Conservation (phyloP, 352 stramenopile species). For the Plasmopara viticola region DNA sequence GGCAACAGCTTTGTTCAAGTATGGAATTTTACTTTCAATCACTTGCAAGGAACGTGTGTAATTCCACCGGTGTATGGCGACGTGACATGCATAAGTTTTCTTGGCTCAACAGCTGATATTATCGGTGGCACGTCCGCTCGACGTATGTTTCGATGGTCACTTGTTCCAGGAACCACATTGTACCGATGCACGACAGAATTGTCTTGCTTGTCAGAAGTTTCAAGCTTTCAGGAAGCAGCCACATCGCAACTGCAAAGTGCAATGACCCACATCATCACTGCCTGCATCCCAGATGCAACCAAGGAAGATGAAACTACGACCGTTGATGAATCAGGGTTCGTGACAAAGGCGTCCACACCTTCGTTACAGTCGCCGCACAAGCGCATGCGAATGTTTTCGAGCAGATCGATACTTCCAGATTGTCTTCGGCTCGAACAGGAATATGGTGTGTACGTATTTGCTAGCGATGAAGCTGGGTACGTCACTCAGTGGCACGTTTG, state of each 20-base stretch:
- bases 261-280: conserved; percentile 16
- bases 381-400: conserved; percentile 9
- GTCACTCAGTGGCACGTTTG: conserved; percentile 36
- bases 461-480: conserved; percentile 37
- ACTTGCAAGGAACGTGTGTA: too few relatives aligned
- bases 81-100: conserved; percentile 55
- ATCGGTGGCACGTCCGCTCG: conserved; percentile 43
- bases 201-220: conserved; percentile 1
- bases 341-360: too few relatives aligned
- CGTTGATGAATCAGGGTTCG: not conserved
- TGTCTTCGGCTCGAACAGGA: conserved; percentile 20
- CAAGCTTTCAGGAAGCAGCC: not conserved
- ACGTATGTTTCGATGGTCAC: conserved; percentile 44
- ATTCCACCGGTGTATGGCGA: conserved; percentile 11
- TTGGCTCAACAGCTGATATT: conserved; percentile 38
- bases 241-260: not conserved
- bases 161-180: conserved; percentile 15
- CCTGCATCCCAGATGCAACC: conserved; percentile 5
- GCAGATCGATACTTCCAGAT: conserved; percentile 23
- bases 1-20: too few relatives aligned
- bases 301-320: not conserved
- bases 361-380: conserved; percentile 5
- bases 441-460: conserved; percentile 32
- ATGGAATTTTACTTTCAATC: too few relatives aligned
- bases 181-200: conserved; percentile 24